phyloP scores from a whole-genome alignment of 1,139 yeast species.

The Scheffersomyces lignicola region DNA sequence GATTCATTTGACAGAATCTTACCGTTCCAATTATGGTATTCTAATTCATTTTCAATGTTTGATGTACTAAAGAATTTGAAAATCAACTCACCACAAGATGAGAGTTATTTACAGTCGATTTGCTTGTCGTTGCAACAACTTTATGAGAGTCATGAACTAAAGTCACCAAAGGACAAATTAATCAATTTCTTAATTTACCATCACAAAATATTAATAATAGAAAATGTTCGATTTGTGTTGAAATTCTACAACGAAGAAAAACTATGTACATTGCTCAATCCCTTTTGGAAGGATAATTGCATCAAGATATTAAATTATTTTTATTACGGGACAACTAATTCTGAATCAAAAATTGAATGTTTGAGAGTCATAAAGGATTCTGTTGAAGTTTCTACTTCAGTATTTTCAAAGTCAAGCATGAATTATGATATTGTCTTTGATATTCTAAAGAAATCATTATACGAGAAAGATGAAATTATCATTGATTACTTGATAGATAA shows the following conservation, averaged over 20 bases:
- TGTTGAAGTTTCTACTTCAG: constrained; percentile 33
- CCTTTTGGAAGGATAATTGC: constrained; percentile 54
- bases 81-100: constrained; percentile 32
- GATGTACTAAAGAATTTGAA: constrained; percentile 26
- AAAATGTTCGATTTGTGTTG: constrained; percentile 41
- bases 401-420: constrained; percentile 23
- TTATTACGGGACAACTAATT: constrained; percentile 28
- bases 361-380: constrained; percentile 46
- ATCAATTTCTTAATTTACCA: constrained; percentile 44
- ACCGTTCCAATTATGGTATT: constrained; percentile 53
- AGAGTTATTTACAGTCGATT: constrained; percentile 33
- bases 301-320: constrained; percentile 47
- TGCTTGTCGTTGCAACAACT: constrained; percentile 36
- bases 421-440: constrained; percentile 31
- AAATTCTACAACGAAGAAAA: constrained; percentile 49
- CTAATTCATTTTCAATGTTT: constrained; percentile 42
- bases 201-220: constrained; percentile 35
- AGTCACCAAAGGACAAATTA: constrained; percentile 47
- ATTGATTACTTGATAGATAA: constrained; percentile 33
- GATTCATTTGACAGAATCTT: constrained; percentile 22
- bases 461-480: constrained; percentile 31
- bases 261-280: constrained; percentile 53
- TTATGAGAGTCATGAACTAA: constrained; percentile 36
- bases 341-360: constrained; percentile 38
- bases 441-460: constrained; percentile 26